A percentile compares a stretch with the other conserved stretches of the same genome.
These are phyloP conservation scores for Torulaspora franciscae DNA, from an alignment of 805 yeast genomes.

Conservation along the genomic window DNA sequence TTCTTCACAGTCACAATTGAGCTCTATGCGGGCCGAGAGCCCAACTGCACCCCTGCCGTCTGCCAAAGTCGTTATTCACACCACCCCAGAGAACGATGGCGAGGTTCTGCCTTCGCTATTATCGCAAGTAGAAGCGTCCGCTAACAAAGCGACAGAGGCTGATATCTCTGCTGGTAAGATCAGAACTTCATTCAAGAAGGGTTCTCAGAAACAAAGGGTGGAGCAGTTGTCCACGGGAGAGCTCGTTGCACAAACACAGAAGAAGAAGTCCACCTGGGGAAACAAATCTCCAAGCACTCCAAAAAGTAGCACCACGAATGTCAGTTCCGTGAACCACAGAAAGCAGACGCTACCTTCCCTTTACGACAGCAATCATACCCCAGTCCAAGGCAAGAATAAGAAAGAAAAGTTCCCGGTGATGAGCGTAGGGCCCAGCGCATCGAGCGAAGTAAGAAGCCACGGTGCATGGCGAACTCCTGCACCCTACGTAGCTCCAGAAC, in stretches of 20 bases:
- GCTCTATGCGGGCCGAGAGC: background rate
- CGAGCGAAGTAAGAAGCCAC: constrained; percentile 23
- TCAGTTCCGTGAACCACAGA: constrained; percentile 1
- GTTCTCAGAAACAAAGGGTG: constrained; percentile 30
- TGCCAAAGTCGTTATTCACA: constrained; percentile 20
- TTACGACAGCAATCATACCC: constrained; percentile 11
- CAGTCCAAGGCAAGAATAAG: constrained; percentile 8
- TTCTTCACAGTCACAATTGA: constrained; percentile 4
- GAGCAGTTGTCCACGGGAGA: constrained; percentile 10
- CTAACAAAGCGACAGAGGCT: background rate
- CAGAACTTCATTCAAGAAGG: constrained; percentile 24
- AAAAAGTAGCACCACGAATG: background rate
- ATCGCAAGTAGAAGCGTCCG: background rate
- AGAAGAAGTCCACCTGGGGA: constrained; percentile 26
- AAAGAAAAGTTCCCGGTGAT: constrained; percentile 7
- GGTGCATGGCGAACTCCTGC: constrained; percentile 21
- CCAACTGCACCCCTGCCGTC: constrained; percentile 2
- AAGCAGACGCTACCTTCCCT: constrained; percentile 23
- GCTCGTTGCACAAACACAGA: background rate
- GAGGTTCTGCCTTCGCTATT: constrained; percentile 17
- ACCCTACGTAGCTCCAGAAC: constrained; percentile 16
- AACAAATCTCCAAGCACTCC: constrained; percentile 1
- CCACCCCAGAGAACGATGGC: constrained; percentile 4
- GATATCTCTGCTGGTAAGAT: constrained; percentile 11
- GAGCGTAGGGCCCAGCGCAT: constrained; percentile 6